Evolutionary conservation across 2,329 filamentous ascomycete genomes (phyloP), one percentile per base, ranked within the genome.

Genomic region (Paracoccidioides lutzii): DNA sequence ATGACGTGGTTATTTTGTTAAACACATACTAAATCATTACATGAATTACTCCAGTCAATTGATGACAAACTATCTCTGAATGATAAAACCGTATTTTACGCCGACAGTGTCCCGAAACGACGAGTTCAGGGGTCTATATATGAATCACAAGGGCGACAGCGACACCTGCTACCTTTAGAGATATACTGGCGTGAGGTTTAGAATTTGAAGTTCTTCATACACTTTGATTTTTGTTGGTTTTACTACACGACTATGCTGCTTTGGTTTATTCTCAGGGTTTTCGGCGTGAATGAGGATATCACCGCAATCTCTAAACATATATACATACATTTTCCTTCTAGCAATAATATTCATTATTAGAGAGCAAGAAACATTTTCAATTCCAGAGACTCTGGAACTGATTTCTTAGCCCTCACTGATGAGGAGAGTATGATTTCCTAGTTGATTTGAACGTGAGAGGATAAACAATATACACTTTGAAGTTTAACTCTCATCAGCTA

Each of bases 91-190:
- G 67, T 63, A 14, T 72, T 72, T 57, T 72, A 65, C 56, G 69
- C 70, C 5, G 69, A 71, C 40, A 68, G 69, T 42, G 61, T 65
- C 12, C 70, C 70, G 40, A 70, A 69, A 55, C 69, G 69, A 3
- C 60, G 59, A 10, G 63, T 63, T 4, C 66, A 71, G 51, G 71
- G 69, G 57, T 61, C 61, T 41, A 57, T 72, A 38, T 72, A 65
- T 52, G 63, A 64, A 38, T 66, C 69, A 1, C 14, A 10, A 35
- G 38, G 3, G 5, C 62, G 63, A 1, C 69, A 71, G 5, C 62
- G 63, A 1, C 69, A 71, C 56, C 63, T 62, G 1, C 62, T 72
- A 52, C 63, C 70, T 43, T 53, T 72, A 30, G 61, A 64, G 38
- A 67, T 72, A 38, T 60, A 55, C 2, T 72, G 69, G 70, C 63